These are phyloP conservation scores for Dichomitus squalens DNA, from an alignment of 1,284 basidiomycete genomes.

Conservation along the genomic window DNA sequence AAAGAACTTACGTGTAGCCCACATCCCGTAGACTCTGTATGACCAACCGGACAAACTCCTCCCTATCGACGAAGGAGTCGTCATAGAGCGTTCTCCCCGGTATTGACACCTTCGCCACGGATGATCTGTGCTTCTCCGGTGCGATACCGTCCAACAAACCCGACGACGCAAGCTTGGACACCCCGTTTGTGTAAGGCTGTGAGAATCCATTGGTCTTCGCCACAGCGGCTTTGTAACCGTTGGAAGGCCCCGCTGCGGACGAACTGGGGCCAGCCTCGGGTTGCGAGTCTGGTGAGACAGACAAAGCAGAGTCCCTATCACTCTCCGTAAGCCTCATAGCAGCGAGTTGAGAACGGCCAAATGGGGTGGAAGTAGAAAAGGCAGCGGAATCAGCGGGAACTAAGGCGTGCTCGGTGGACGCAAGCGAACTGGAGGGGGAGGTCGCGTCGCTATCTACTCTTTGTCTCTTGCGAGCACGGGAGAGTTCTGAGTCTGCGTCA, in stretches of 20 bases:
- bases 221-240: slow-evolving; percentile 46
- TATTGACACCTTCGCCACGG: slow-evolving; percentile 59
- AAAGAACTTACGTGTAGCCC: slow-evolving; percentile 81
- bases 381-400: slow-evolving; percentile 29
- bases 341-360: slow-evolving; percentile 24
- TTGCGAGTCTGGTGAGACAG: slow-evolving; percentile 48
- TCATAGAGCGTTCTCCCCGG: slow-evolving; percentile 75
- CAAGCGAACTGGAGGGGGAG: slow-evolving; percentile 29
- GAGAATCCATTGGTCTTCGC: slow-evolving; percentile 37
- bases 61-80: slow-evolving; percentile 78
- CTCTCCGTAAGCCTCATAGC: slow-evolving; percentile 60
- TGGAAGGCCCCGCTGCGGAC: slow-evolving; percentile 45
- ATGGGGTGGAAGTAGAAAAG: slow-evolving; percentile 11
- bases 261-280: slow-evolving; percentile 56
- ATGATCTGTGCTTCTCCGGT: slow-evolving; percentile 46
- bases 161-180: slow-evolving; percentile 35
- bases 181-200: slow-evolving; percentile 34
- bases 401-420: slow-evolving; percentile 34
- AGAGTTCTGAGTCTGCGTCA: slow-evolving; percentile 19
- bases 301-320: slow-evolving; percentile 53
- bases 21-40: slow-evolving; percentile 92
- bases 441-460: slow-evolving; percentile 49
- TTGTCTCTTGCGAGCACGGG: slow-evolving; percentile 58
- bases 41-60: slow-evolving; percentile 90
- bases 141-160: slow-evolving; percentile 39